Evolutionary conservation across 2,329 filamentous ascomycete species (phyloP).

Genomic region (Fusarium fujikuroi): DNA sequence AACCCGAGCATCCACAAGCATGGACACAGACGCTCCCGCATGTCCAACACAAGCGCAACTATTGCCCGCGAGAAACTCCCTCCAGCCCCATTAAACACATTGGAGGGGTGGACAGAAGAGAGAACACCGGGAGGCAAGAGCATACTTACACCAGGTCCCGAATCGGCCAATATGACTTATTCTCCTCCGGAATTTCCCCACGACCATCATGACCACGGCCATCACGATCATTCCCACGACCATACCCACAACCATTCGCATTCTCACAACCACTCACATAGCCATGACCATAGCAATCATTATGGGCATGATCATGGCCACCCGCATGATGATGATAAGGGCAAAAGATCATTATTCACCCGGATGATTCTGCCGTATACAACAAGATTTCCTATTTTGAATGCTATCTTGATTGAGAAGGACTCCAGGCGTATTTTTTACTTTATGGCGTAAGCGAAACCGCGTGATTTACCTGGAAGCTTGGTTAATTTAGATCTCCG

Average conservation of each 20-base stretch:
- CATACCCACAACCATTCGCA: constrained; percentile 44
- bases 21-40: constrained; percentile 46
- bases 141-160: constrained; percentile 50
- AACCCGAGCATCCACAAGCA: constrained; percentile 43
- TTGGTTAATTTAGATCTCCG: constrained; percentile 12
- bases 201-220: constrained; percentile 43
- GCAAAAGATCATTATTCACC: constrained; percentile 75
- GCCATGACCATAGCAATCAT: constrained; percentile 33
- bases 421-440: constrained; percentile 97
- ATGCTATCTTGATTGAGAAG: constrained; percentile 88
- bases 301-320: constrained; percentile 46
- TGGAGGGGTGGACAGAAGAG: constrained; percentile 55
- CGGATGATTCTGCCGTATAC: constrained; percentile 76
- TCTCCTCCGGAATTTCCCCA: constrained; percentile 46
- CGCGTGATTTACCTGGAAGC: constrained; percentile 1
- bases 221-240: constrained; percentile 42
- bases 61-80: constrained; percentile 47
- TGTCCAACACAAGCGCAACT: constrained; percentile 46
- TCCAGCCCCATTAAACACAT: constrained; percentile 49
- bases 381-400: constrained; percentile 78
- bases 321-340: constrained; percentile 52
- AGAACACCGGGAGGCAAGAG: constrained; percentile 55
- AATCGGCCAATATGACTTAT: constrained; percentile 45
- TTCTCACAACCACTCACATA: constrained; percentile 32
- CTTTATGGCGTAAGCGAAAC: constrained; percentile 80